A percentile compares a stretch with the other conserved stretches of the same genome.
phyloP scores from a whole-genome alignment of 139 green algal species.

The Astrephomene gubernaculifera region DNA sequence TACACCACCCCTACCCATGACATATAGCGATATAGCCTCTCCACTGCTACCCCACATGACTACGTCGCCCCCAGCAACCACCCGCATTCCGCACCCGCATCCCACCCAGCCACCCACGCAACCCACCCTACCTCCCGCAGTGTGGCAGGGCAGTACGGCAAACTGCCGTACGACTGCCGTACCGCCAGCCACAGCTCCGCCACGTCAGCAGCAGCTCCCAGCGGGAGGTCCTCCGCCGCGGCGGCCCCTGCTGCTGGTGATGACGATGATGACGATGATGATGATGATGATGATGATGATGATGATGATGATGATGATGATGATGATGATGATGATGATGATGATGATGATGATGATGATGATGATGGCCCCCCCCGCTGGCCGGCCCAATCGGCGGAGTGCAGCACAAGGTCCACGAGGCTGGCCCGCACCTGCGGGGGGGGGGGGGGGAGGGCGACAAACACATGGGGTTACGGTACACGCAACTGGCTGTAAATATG shows the following conservation, averaged over 20 bases:
- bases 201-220: background rate
- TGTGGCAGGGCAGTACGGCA: background rate
- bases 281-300: no score
- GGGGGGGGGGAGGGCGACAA: background rate
- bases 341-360: no score
- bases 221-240: no score
- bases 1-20: background rate
- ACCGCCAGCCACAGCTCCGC: background rate
- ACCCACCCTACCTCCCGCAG: background rate
- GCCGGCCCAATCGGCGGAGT: background rate
- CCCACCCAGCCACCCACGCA: background rate
- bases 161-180: slow-evolving; percentile 2
- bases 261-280: no score
- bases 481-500: no score
- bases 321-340: no score
- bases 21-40: background rate
- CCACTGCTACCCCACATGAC: background rate
- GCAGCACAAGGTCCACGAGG: slow-evolving; percentile 23
- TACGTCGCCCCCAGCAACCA: background rate
- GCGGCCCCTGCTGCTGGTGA: no score
- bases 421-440: background rate
- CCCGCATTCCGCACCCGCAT: background rate
- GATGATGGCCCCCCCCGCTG: no score
- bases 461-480: background rate
- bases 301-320: no score